Evolutionary conservation across 768 basidiomycete species (phyloP).

Genomic region (Jaapia argillacea): DNA sequence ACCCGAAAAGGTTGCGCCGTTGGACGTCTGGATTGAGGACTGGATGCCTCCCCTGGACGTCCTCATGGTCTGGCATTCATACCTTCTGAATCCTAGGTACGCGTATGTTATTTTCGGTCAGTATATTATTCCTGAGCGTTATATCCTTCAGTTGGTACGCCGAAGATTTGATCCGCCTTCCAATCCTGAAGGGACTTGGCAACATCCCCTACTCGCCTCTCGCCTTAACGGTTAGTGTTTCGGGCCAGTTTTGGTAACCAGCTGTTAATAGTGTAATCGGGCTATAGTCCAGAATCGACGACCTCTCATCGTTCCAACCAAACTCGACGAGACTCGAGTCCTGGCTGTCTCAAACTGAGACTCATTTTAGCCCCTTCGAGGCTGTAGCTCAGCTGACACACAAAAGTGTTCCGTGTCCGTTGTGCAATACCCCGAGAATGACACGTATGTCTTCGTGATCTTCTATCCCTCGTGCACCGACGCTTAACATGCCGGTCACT

Average conservation of each 20-base stretch:
- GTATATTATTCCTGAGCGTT: neutral
- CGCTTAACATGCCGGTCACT: constrained; percentile 23
- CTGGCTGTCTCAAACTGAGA: constrained; percentile 13
- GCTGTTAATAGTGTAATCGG: too few species aligned
- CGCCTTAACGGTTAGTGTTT: neutral
- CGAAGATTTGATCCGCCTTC: constrained; percentile 8
- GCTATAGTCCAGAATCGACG: constrained; percentile 7
- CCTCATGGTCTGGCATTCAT: constrained; percentile 33
- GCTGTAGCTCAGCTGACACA: constrained; percentile 15
- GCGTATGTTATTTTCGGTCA: neutral
- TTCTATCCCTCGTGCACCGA: constrained; percentile 2
- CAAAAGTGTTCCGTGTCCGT: constrained; percentile 24
- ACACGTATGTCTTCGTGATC: constrained; percentile 18
- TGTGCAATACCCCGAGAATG: constrained; percentile 18
- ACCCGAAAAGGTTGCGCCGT: constrained; percentile 12
- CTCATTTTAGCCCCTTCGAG: constrained; percentile 24
- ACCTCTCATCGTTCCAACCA: constrained; percentile 10
- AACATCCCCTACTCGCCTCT: neutral
- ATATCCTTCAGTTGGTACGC: constrained; percentile 12
- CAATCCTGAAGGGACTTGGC: constrained; percentile 1
- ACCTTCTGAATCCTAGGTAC: constrained; percentile 28
- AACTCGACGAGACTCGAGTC: constrained; percentile 2
- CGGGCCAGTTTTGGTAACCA: constrained; percentile 3
- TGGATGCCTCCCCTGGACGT: constrained; percentile 27
- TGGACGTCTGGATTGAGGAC: constrained; percentile 18